These are phyloP conservation scores for Phoma sp. DNA, from an alignment of 2,329 filamentous ascomycete genomes.

Conservation along the genomic window DNA sequence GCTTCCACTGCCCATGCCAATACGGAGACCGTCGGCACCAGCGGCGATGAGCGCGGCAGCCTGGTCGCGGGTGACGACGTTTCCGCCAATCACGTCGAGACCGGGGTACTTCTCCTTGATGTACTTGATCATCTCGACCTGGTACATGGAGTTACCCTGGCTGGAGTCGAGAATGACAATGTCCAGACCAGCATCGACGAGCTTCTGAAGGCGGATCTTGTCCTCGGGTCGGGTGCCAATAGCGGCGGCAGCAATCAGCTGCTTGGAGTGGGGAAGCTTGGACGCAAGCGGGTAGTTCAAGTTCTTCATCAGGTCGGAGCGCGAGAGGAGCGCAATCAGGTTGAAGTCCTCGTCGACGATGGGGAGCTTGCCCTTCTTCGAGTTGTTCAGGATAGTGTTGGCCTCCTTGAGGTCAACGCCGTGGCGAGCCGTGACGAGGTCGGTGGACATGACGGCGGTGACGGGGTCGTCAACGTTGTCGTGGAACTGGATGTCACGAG, in stretches of 20 bases:
- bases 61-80: slow-evolving; percentile 97
- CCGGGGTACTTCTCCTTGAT: slow-evolving; percentile 85
- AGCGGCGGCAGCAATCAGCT: slow-evolving; percentile 92
- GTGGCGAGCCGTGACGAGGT: slow-evolving; percentile 84
- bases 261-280: slow-evolving; percentile 95
- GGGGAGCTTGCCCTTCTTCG: slow-evolving; percentile 98
- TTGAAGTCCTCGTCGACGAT: slow-evolving; percentile 86
- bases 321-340: slow-evolving; percentile 60
- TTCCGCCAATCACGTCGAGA: slow-evolving; percentile 95
- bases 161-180: slow-evolving; percentile 95
- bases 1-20: slow-evolving; percentile 97
- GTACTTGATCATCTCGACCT: slow-evolving; percentile 98
- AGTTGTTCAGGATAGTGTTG: slow-evolving; percentile 90
- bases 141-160: slow-evolving; percentile 98
- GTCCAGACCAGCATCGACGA: slow-evolving; percentile 93
- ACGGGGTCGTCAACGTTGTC: slow-evolving; percentile 74
- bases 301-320: slow-evolving; percentile 97
- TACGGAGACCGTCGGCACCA: slow-evolving; percentile 93
- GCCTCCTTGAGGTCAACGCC: slow-evolving; percentile 87
- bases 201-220: slow-evolving; percentile 81
- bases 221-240: slow-evolving; percentile 96
- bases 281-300: slow-evolving; percentile 95
- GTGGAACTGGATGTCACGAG: slow-evolving; percentile 97
- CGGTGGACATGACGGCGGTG: slow-evolving; percentile 91
- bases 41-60: slow-evolving; percentile 90